Conservation (phyloP, 2,329 filamentous ascomycete genomes). For the Proliferodiscus dingleyae region DNA sequence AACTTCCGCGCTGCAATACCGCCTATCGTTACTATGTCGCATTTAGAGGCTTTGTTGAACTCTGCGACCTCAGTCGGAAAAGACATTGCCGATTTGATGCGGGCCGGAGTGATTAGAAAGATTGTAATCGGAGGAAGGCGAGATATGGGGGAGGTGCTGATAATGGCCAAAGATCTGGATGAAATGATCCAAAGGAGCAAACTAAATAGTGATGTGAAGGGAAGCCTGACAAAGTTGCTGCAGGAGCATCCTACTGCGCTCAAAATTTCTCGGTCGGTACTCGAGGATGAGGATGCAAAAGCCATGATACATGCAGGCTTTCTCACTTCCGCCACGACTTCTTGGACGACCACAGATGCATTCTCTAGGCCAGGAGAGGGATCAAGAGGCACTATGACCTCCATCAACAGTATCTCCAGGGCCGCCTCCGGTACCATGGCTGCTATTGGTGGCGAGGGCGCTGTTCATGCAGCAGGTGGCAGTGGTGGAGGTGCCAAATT, state of each 20-base stretch:
- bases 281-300: slow-evolving; percentile 46
- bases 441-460: slow-evolving; percentile 64
- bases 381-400: slow-evolving; percentile 47
- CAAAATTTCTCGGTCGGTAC: slow-evolving; percentile 34
- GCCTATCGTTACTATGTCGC: slow-evolving; percentile 59
- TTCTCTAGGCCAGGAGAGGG: slow-evolving; percentile 39
- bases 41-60: slow-evolving; percentile 58
- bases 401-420: slow-evolving; percentile 56
- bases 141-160: slow-evolving; percentile 58
- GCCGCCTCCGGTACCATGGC: slow-evolving; percentile 64
- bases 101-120: slow-evolving; percentile 53
- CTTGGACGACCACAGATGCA: slow-evolving; percentile 34
- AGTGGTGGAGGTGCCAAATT: slow-evolving; percentile 28
- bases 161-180: slow-evolving; percentile 54
- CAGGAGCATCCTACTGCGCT: slow-evolving; percentile 44
- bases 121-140: slow-evolving; percentile 56
- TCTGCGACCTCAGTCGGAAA: slow-evolving; percentile 63
- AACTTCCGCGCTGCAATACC: slow-evolving; percentile 56
- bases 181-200: slow-evolving; percentile 37
- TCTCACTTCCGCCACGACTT: slow-evolving; percentile 47
- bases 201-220: slow-evolving; percentile 41
- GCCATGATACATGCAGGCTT: slow-evolving; percentile 63
- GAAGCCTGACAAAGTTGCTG: slow-evolving; percentile 49
- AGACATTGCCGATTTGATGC: slow-evolving; percentile 57
- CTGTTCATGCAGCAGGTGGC: slow-evolving; percentile 60